Base-by-base conservation (phyloP, 805 yeast species). In the Hemisphaericaspora nanyangensis region DNA sequence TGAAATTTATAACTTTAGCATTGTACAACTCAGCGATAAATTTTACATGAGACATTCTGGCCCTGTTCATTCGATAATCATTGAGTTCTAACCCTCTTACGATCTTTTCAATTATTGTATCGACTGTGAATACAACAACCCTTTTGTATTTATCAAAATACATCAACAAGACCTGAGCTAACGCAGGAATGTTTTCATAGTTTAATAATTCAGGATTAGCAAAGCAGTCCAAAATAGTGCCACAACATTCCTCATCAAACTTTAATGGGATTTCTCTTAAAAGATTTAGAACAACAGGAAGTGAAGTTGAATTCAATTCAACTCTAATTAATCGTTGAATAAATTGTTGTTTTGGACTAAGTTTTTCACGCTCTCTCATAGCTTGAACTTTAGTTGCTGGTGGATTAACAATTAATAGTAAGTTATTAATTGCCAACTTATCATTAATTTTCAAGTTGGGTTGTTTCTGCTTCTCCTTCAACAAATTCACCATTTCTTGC, bases 1-100 rank as follows among this genome's bases (percentile, higher is more conserved):
- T 61, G 37, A 69, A 59, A 22, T 67, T 63, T 10, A 87, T 48
- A 7, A 82, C 50, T 15, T 68, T 64, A 16, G 56, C 43, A 46
- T 78, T 77, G 54, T 61, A 73, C 19, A 88, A 54, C 40, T 79
- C 83, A 0, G 79, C 74, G 11, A 90, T 47, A 48, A 79, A 81
- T 50, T 68, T 74, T 6, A 77, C 72, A 38, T 80, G 77, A 0
- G 93, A 71, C 42, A 85, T 56, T 41, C 95, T 64, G 11, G 62
- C 61, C 53, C 89, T 72, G 49, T 82, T 82, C 36, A 62, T 56
- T 39, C 77, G 67, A 51, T 75, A 82, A 47, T 78, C 77, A 45
- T 80, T 77, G 5, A 66, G 47, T 51, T 88, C 95, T 43, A 88
- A 59, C 0, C 88, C 93, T 18, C 79, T 51, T 7, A 72, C 66